phyloP scores from a whole-genome alignment of 2,329 filamentous ascomycete genomes.

The Aschersonia sp. region DNA sequence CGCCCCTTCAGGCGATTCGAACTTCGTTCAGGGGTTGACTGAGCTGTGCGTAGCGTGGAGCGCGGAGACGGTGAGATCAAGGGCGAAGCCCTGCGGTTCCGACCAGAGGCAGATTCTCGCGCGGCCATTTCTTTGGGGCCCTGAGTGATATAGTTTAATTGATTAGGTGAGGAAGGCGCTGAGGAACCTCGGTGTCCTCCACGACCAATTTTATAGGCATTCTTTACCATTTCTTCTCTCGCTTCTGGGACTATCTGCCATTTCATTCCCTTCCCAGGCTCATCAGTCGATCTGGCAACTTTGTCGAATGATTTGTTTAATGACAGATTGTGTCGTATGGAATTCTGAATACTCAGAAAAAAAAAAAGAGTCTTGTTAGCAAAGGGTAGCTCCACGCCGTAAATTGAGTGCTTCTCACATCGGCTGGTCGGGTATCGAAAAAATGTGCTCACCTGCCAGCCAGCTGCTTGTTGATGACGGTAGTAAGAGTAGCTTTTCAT shows the following conservation, averaged over 20 bases:
- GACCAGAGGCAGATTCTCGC: constrained; percentile 33
- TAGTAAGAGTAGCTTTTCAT: constrained; percentile 89
- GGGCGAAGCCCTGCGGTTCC: constrained; percentile 42
- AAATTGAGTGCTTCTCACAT: background rate
- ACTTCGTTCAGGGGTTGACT: constrained; percentile 44
- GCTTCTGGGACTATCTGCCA: constrained; percentile 84
- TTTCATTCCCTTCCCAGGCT: constrained; percentile 98
- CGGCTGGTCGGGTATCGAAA: background rate
- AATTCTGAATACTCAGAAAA: constrained; percentile 46
- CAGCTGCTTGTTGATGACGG: constrained; percentile 57
- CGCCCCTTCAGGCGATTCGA: constrained; percentile 22
- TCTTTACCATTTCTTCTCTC: constrained; percentile 76
- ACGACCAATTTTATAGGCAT: constrained; percentile 45
- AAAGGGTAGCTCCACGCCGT: background rate
- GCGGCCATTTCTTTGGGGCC: constrained; percentile 40
- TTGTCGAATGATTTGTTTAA: constrained; percentile 92
- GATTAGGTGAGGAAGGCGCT: constrained; percentile 52
- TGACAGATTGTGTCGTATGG: constrained; percentile 90
- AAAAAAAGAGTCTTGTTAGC: background rate
- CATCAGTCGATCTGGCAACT: constrained; percentile 79
- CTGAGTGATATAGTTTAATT: constrained; percentile 46
- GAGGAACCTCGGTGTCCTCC: constrained; percentile 54
- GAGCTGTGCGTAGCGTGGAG: constrained; percentile 32
- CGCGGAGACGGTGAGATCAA: constrained; percentile 40
- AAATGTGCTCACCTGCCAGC: constrained; percentile 64